Evolutionary conservation across 2,329 filamentous ascomycete species (phyloP).

Genomic region (Xylaria sp.): DNA sequence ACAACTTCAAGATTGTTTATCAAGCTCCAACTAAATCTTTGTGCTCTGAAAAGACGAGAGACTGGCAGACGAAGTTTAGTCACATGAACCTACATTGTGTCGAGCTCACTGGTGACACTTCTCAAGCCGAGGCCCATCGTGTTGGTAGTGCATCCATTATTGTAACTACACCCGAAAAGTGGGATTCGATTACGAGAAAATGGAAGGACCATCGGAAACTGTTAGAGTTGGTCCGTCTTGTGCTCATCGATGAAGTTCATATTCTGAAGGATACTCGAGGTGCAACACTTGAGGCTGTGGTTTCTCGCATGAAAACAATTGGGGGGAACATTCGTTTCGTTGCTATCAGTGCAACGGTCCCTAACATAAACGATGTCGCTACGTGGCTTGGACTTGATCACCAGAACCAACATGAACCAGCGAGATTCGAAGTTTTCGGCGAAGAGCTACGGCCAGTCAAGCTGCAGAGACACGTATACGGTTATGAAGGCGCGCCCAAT

Average conservation of each 20-base stretch:
- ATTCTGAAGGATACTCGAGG: constrained; percentile 83
- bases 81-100: constrained; percentile 74
- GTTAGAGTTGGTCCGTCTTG: constrained; percentile 79
- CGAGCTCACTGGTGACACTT: constrained; percentile 85
- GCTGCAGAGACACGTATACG: constrained; percentile 79
- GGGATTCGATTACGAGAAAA: constrained; percentile 88
- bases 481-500: constrained; percentile 71
- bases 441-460: constrained; percentile 84
- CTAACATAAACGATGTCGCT: constrained; percentile 83
- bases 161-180: constrained; percentile 89
- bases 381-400: constrained; percentile 78
- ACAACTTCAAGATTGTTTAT: constrained; percentile 83
- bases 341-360: constrained; percentile 83
- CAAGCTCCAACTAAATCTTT: constrained; percentile 86
- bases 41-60: constrained; percentile 78
- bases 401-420: constrained; percentile 68
- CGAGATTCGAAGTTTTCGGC: constrained; percentile 74
- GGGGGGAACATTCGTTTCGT: constrained; percentile 80
- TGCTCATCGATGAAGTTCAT: constrained; percentile 89
- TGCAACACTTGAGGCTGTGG: constrained; percentile 82
- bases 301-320: constrained; percentile 87
- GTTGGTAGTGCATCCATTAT: constrained; percentile 83
- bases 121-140: constrained; percentile 69
- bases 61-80: constrained; percentile 81
- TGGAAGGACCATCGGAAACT: constrained; percentile 84